Base-by-base conservation (phyloP, 805 yeast genomes). In the Cyberlindnera lachancei region DNA sequence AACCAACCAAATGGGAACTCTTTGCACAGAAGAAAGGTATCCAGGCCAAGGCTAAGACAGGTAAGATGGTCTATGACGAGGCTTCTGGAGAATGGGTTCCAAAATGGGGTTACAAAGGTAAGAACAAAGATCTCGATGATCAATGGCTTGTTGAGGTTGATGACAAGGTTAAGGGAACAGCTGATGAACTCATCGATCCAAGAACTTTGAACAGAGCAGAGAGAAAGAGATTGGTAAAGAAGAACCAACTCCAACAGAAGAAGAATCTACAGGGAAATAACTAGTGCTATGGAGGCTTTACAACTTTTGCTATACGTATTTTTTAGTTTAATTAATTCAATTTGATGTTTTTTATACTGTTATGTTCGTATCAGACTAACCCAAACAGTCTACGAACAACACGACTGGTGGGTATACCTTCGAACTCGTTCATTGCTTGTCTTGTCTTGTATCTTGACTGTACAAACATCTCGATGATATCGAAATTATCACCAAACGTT, bases 101-200 rank as follows among this genome's bases (percentile, higher is more conserved):
- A 49, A 90, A 87, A 61, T 92, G 98, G 98, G 99, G 99, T 39
- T 90, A 81, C 66, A 79, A 82, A 44, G 97, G 97, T 52, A 75
- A 76, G 61, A 92, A 92, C 61, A 90, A 92, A 63, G 74, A 76
- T 34, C 53, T 78, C 46, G 97, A 90, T 50, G 63, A 70, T 51
- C 96, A 92, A 60, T 92, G 98, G 98, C 68, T 86, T 53, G 96
- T 90, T 36, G 99, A 92, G 62, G 83, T 90, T 39, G 84, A 85
- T 38, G 94, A 83, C 33, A 70, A 78, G 46, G 78, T 68, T 18
- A 69, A 72, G 52, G 69, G 68, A 26, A 66, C 73, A 23, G 66
- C 58, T 21, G 67, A 71, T 37, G 94, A 82, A 48, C 64, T 85
- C 46, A 64, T 85, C 27, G 96, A 88, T 56, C 97, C 97, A 45